Evolutionary conservation across 31 red algal genomes (phyloP), one percentile per base, ranked within the genome.

Genomic region (Odonthalia washingtoniensis): DNA sequence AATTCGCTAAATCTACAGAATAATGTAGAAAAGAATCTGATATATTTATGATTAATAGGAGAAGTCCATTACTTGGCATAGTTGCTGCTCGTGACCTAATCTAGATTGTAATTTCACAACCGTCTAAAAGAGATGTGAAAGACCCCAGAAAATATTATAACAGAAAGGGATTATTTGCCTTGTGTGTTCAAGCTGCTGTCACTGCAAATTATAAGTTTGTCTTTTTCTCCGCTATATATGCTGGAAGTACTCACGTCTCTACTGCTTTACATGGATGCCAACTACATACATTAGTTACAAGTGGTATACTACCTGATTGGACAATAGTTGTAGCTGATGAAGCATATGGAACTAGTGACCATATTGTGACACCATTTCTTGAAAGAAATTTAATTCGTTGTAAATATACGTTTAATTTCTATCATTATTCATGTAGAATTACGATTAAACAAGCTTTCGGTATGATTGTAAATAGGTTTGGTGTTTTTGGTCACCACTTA

Each of bases 401-500:
- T 9, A 21, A 78, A 70, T 57, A 79, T 49, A 26, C 44, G 0
- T 87, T 87, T 70, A 85, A 73, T 73, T 49, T 17, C 4, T 85
- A 85, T 74, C 40, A 72, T 32, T 85, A 24, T 24, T 57, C 67
- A 1, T 74, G 67, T 9, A 21, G 67, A 35, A 74, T 4, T 49
- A 24, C 36, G 3, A 65, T 61, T 9, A 65, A 85, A 49, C 65
- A 73, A 32, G 81, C 43, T 1, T 85, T 85, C 69, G 67, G 81
- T 3, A 85, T 85, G 35, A 18, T 73, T 17, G 62, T 85, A 0
- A 68, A 43, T 74, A 39, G 65, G 3, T 85, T 72, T 36, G 66
- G 67, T 1, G 69, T 85, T 4, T 37, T 85, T 73, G 67, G 81
- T 85, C 81, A 45, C 31, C 81, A 57, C 18, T 74, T n/a, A 33